Base-by-base conservation (phyloP, 257 asterid species). In the Dorcoceras hygrometricum region DNA sequence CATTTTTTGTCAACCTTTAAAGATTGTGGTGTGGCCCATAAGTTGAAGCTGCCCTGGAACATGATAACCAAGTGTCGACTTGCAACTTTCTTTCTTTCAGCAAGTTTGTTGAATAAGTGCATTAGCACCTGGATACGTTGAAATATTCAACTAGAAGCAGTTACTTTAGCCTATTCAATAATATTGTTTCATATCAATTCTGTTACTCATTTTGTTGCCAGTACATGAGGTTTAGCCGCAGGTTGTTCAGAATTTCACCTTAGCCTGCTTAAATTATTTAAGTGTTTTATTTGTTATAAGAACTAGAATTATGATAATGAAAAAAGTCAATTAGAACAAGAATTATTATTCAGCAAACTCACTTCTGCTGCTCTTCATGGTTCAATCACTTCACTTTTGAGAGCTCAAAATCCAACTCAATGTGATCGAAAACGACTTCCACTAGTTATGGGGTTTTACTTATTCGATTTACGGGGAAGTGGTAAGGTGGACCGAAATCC, bases 401-500 rank as follows among this genome's bases (percentile, higher is more conserved):
- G 8, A 34, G 1, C 5, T 39, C 50, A 36, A 36, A 36, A 36
- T 11, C 46, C 14, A 36, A 32, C 8, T 6, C 39, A 32, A 32
- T 6, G 39, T 32, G 8, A 6, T 32, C 11, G 1, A 36, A 9
- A 36, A 36, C 46, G 5, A 39, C 18, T 11, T 39, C 50, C 50
- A 39, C 11, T 39, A 12, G n/a, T 34, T 8, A 34, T 34, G 43
- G 43, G 43, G 8, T 34, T 8, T 2, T 34, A 34, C 8, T 34
- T 2, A 10, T 8, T 8, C 46, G 14, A 64, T 60, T 56, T 34
- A 64, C 8, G 26, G 65, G 34, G 26, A 66, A 68, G 80, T 80
- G 86, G 81, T 53, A n/a, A 24, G 64, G 80, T 81, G 86, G 83
- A 78, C 86, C 83, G 73, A 31, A 62, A 54, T 6, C 76, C 81